These are phyloP conservation scores for Nevesoporus exiguus DNA, from an alignment of 768 basidiomycete species.

Conservation along the genomic window DNA sequence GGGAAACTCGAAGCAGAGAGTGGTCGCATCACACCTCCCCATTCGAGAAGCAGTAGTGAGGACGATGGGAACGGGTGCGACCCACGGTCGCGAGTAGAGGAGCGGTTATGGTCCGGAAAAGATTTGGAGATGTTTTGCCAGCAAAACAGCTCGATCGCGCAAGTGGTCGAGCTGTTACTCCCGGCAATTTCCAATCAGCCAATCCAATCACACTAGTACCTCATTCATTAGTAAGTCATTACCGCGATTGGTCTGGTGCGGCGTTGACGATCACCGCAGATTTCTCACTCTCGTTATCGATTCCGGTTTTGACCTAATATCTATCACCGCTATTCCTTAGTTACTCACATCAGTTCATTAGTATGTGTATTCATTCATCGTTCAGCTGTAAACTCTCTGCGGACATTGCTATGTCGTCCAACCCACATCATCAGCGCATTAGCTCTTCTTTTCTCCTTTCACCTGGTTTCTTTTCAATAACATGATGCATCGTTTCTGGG, in stretches of 20 bases:
- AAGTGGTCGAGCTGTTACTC: conserved; percentile 65
- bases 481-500: conserved; percentile 16
- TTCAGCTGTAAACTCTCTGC: conserved; percentile 23
- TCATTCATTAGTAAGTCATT: conserved; percentile 23
- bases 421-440: conserved; percentile 25
- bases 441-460: conserved; percentile 3
- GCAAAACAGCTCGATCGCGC: conserved; percentile 84
- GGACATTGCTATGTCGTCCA: conserved; percentile 27
- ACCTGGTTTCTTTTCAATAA: conserved; percentile 13
- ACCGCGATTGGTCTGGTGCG: neutral
- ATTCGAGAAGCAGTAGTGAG: conserved; percentile 30
- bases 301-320: conserved; percentile 22
- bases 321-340: conserved; percentile 24
- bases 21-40: conserved; percentile 17
- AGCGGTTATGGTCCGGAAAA: conserved; percentile 69
- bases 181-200: conserved; percentile 43
- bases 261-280: conserved; percentile 15
- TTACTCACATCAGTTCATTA: conserved; percentile 26
- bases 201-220: conserved; percentile 21
- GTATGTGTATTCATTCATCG: conserved; percentile 30
- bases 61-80: conserved; percentile 32
- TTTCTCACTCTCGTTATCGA: conserved; percentile 22
- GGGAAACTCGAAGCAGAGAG: conserved; percentile 64
- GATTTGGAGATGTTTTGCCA: conserved; percentile 82
- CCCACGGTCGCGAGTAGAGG: conserved; percentile 38